Evolutionary conservation across 108 stramenopile species (phyloP), one percentile per base, ranked within the genome.

Genomic region (Ochromonas danica): DNA sequence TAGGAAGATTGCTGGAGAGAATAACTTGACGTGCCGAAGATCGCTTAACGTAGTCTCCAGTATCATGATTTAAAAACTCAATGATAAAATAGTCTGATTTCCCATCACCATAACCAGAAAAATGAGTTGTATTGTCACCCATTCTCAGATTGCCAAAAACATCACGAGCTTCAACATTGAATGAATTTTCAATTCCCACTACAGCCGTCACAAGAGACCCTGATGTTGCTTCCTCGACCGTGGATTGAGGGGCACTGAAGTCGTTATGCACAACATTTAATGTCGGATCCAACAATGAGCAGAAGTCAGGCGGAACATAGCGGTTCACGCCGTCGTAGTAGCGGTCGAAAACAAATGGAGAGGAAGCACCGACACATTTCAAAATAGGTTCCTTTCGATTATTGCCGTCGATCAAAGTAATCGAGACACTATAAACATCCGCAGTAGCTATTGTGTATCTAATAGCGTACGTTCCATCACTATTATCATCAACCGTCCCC

Each of bases 371-470:
- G 31, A 42, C 10, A 43, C 79, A 79, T 25, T 2, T 22, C 14
- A 30, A 61, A 2, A 79, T 51, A n/a, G 61, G 1, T 2, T 79
- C 79, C n/a, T 41, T 35, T 22, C 1, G 17, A 62, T 31, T 30
- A 3, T n/a, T 31, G 3, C 25, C 27, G 1, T 1, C 89, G 0
- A 79, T 81, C 6, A 92, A 39, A 1, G 79, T 87, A 0, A 91
- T 88, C 2, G 70, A 67, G 51, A 92, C 91, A 10, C 75, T 43
- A 81, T 92, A 94, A 65, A 40, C 40, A n/a, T 91, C 92, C 0
- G 92, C 82, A 27, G 82, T 45, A 3, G 91, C 92, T 57, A 91
- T 83, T 31, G 93, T 92, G 82, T 94, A 93, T 0, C 89, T 77
- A 45, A 86, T 89, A 1, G 41, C 3, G 81, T 94, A 94, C 0